Evolutionary conservation across 345 rosid species (phyloP), one percentile per base, ranked within the genome.

Genomic region (Limnanthes douglasii): DNA sequence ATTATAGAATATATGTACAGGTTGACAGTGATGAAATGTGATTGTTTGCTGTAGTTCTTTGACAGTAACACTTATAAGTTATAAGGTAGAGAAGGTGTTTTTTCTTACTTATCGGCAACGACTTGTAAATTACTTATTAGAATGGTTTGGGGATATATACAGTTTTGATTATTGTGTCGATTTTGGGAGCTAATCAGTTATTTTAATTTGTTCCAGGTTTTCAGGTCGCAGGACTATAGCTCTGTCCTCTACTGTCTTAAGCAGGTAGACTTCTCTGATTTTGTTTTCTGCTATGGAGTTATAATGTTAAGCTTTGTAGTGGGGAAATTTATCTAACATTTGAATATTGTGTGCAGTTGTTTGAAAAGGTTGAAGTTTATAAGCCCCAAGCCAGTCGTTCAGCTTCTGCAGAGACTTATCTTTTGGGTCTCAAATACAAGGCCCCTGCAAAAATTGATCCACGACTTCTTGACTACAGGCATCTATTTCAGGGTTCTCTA

Each of bases 361-460:
- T 90, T 67, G 96, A 80, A 18, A 90, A 77, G 65, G 94, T 84
- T 38, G 96, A 84, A 60, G 94, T 84, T 49, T 83, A 59, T 46
- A 90, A 90, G 56, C 98, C 98, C 6, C 68, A 81, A 3, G 98
- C 98, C 10, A 80, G 94, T 70, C 92, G 94, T 34, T 72, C 92
- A 1, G 42, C 83, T 13, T 90, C 98, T 54, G 95, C 98, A 7
- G 98, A 90, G 55, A 84, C 78, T 34, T 84, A 60, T 52, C 62
- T 84, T 17, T n/a, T 90, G 61, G 97, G 86, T 20, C 50, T 76
- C n/a, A 72, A 62, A 37, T 79, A 79, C 54, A 76, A 74, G 66
- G 95, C 97, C 27, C 93, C 97, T 35, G 94, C 75, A 15, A 83
- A 72, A 57, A 88, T 88, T 52, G 97, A 88, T 66, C 78, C 86